Base-by-base conservation (phyloP, 2,329 filamentous ascomycete species). In the Rutstroemia sp. region DNA sequence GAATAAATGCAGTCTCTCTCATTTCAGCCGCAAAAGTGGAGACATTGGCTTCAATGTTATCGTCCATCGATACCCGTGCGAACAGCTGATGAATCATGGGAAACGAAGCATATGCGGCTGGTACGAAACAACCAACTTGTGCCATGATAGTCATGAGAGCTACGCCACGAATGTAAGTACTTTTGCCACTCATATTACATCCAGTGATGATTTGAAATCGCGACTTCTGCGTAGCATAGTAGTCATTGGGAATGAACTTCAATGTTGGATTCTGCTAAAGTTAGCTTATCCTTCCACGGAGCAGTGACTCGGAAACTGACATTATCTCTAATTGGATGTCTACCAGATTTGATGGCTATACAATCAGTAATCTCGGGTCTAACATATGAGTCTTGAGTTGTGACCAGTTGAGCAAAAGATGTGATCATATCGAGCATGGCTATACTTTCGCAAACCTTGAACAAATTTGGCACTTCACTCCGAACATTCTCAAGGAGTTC, bases 141-240 rank as follows among this genome's bases (percentile, higher is more conserved):
- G 90, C 90, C 91, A 99, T 96, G 57, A 99, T 84, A 46, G 88
- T 83, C 67, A 95, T 82, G 34, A 99, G 75, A 0, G 92, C 89
- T 23, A 95, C 77, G 1, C 88, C 86, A 50, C 90, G 84, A 60
- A 97, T 96, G 67, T 96, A 97, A 0, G 92, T 99, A 61, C 88
- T 95, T 70, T 97, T 99, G 0, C 92, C 94, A 64, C 90, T 95
- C 94, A 99, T 99, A 65, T 99, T 99, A 70, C 90, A 95, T 3
- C 94, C 92, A 0, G 92, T 97, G 61, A 99, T 86, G 59, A 97
- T 87, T 62, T 97, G 92, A 66, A 96, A 95, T 1, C 92, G 83
- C 38, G 85, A 84, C 59, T 92, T 85, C 37, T 87, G 79, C 0
- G 86, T 88, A 2, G 90, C 87, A 65, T 92, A 97, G 27, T 92